Base-by-base conservation (phyloP, 2,329 filamentous ascomycete species). In the Ascochyta pisi region DNA sequence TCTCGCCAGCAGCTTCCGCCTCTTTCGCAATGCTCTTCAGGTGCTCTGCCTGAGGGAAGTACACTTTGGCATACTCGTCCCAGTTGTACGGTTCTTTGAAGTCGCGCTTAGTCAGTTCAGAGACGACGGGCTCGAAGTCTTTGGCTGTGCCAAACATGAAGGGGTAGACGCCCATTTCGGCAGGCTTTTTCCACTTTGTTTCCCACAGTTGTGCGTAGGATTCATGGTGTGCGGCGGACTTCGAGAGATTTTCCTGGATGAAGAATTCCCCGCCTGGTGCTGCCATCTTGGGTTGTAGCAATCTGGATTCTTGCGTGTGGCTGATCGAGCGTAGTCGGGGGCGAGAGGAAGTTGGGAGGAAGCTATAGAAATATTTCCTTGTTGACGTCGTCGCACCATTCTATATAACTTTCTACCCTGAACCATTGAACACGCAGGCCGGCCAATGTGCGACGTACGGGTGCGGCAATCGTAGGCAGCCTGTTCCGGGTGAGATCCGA, bases 161-260 rank as follows among this genome's bases (percentile, higher is more conserved):
- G 0, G 88, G 87, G 65, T 90, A 89, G 8, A 91, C 80, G 53
- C 85, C 82, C 76, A 86, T 86, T 33, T 73, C 49, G 3, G 88
- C 86, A 5, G 86, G 86, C 63, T 83, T 79, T 74, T 87, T 87
- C 89, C 89, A 92, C 75, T 90, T 91, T 6, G 86, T 89, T 76
- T 90, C 87, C 89, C 90, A 92, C 26, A 82, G 68, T 61, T 79
- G 71, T 58, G 77, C 66, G 61, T 75, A 82, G 54, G 71, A 78
- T 60, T 81, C 78, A 60, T 82, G 80, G 59, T 82, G 80, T 27
- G 69, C 59, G 5, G 79, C 80, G 12, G 70, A 70, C 19, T 67
- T 74, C 26, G 71, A 67, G 27, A 82, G 59, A 37, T 78, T 77
- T 13, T 80, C 74, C 54, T 81, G 76, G n/a, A 83, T 79, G 65